Percentiles rank a stretch among this genome's conserved stretches.
Conservation (phyloP, 169 alveolate species). For the Eimeria falciformis region DNA sequence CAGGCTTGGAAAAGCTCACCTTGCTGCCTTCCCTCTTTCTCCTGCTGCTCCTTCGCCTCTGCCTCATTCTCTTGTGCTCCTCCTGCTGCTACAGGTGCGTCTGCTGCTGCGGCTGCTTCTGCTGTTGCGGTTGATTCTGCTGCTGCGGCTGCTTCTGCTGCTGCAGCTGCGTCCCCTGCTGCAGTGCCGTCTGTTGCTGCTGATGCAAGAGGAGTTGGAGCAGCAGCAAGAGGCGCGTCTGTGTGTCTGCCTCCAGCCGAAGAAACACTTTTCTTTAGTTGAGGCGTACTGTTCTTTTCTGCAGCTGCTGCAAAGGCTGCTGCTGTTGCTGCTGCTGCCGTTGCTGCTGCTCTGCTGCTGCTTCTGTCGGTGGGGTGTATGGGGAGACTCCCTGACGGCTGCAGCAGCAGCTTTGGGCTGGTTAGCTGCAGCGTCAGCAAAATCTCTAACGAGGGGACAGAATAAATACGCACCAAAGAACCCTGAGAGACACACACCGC, state of each 20-base stretch:
- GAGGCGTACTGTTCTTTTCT: not conserved
- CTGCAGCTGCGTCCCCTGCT: not conserved
- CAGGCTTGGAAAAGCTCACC: too few relatives aligned
- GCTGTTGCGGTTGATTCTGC: not conserved
- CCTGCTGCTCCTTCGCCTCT: slow-evolving; percentile 4
- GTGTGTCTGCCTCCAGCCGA: too few relatives aligned
- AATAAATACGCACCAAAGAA: slow-evolving; percentile 10
- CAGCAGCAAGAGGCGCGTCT: slow-evolving; percentile 4
- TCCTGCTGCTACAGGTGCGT: not conserved
- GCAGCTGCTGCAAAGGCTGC: not conserved
- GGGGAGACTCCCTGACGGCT: not conserved
- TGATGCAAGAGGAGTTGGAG: not conserved
- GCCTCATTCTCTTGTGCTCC: not conserved
- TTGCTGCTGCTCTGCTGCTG: slow-evolving; percentile 18
- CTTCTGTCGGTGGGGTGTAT: not conserved
- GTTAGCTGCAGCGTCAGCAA: not conserved
- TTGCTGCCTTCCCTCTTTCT: too few relatives aligned
- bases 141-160: not conserved
- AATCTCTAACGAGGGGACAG: slow-evolving; percentile 15
- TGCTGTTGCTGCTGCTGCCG: slow-evolving; percentile 22
- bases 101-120: not conserved
- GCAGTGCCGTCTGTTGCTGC: not conserved
- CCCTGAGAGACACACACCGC: slow-evolving; percentile 23
- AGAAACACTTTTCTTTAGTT: not conserved
- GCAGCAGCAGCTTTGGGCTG: slow-evolving; percentile 24